These are phyloP conservation scores for Xylaria sp. DNA, from an alignment of 2,329 filamentous ascomycete species.

Conservation along the genomic window DNA sequence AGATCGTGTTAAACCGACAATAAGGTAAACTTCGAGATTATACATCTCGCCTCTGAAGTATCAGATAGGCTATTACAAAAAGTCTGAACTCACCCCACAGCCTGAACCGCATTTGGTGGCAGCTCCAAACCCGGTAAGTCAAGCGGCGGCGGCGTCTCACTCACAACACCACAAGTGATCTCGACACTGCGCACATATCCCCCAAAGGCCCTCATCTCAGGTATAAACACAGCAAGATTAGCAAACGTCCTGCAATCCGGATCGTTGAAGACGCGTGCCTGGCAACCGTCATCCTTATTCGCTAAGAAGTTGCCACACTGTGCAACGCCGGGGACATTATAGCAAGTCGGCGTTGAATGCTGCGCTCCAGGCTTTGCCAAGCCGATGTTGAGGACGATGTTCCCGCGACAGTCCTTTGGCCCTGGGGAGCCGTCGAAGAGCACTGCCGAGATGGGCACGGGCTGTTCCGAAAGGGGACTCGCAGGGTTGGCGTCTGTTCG, in stretches of 20 bases:
- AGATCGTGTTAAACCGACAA: too few relatives aligned
- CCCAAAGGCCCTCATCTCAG: slow-evolving; percentile 49
- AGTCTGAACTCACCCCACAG: slow-evolving; percentile 35
- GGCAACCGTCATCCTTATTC: slow-evolving; percentile 52
- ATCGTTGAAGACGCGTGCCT: slow-evolving; percentile 52
- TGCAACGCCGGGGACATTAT: slow-evolving; percentile 50
- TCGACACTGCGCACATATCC: slow-evolving; percentile 51
- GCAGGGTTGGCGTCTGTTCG: slow-evolving; percentile 20
- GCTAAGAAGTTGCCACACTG: slow-evolving; percentile 52
- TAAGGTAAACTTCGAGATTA: too few relatives aligned
- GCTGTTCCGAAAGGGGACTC: slow-evolving; percentile 44
- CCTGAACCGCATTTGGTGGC: slow-evolving; percentile 40
- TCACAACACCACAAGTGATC: slow-evolving; percentile 50
- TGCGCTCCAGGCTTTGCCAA: slow-evolving; percentile 44
- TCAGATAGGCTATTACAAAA: too few relatives aligned
- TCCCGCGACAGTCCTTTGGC: slow-evolving; percentile 51
- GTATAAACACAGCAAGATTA: slow-evolving; percentile 53
- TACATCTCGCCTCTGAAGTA: too few relatives aligned
- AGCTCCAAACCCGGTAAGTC: slow-evolving; percentile 42
- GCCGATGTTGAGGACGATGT: slow-evolving; percentile 43
- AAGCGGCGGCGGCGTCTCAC: slow-evolving; percentile 43
- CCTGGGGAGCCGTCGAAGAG: slow-evolving; percentile 54
- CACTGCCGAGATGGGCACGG: slow-evolving; percentile 60
- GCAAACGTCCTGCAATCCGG: slow-evolving; percentile 48
- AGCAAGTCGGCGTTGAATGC: slow-evolving; percentile 47